phyloP scores from a whole-genome alignment of 2,329 filamentous ascomycete genomes.

The Didymella keratinophila region DNA sequence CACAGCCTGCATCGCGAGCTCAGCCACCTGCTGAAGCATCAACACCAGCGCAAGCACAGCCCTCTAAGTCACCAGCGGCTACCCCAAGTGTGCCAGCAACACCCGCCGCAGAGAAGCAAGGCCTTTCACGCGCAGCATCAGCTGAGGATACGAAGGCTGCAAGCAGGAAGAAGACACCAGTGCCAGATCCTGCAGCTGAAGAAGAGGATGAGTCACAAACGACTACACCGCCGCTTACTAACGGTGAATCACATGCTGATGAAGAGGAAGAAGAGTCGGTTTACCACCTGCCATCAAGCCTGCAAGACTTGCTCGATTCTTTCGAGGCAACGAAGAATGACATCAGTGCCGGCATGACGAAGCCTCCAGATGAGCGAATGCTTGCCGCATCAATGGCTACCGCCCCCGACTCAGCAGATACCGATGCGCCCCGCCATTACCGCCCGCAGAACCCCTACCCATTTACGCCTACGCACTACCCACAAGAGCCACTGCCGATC shows the following conservation, averaged over 20 bases:
- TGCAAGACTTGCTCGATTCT: conserved; percentile 89
- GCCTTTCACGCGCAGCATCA: conserved; percentile 38
- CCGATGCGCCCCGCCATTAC: conserved; percentile 84
- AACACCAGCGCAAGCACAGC: conserved; percentile 41
- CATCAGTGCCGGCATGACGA: conserved; percentile 64
- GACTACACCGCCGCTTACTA: conserved; percentile 55
- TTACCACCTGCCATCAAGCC: conserved; percentile 87
- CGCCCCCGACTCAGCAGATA: conserved; percentile 78
- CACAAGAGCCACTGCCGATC: conserved; percentile 88
- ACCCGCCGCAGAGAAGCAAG: conserved; percentile 57
- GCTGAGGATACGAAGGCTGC: conserved; percentile 40
- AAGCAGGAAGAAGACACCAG: conserved; percentile 42
- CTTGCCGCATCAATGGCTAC: conserved; percentile 76
- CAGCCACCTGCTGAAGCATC: conserved; percentile 50
- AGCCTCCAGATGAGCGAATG: conserved; percentile 73
- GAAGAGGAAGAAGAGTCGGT: conserved; percentile 78
- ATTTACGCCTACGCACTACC: conserved; percentile 81
- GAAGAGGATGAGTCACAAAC: conserved; percentile 44
- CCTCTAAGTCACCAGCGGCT: conserved; percentile 57
- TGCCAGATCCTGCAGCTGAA: conserved; percentile 40
- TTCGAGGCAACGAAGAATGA: conserved; percentile 84
- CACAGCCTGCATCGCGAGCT: conserved; percentile 51
- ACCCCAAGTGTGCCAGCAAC: conserved; percentile 56
- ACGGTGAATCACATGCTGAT: conserved; percentile 62
- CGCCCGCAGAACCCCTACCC: conserved; percentile 80